Evolutionary conservation across 2,329 filamentous ascomycete genomes (phyloP).

Genomic region (Neopestalotiopsis sp.): DNA sequence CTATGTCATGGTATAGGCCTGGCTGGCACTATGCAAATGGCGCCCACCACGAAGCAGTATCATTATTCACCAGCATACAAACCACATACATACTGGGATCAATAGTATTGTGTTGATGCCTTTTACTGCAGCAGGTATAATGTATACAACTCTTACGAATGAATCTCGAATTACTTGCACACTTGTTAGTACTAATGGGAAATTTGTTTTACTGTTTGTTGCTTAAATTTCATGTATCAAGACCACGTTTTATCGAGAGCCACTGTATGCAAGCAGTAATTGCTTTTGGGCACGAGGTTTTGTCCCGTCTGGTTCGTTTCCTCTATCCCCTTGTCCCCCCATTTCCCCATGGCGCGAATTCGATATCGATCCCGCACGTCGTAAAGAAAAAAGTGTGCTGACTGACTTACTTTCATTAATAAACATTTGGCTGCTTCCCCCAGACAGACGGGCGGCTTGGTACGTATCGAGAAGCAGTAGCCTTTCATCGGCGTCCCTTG

Average conservation of each 20-base stretch:
- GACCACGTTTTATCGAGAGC: conserved; percentile 12
- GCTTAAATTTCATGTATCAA: conserved; percentile 1
- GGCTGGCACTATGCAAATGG: background rate
- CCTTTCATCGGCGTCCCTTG: background rate
- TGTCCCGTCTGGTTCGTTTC: background rate
- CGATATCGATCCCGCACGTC: background rate
- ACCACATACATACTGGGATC: background rate
- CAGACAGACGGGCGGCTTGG: background rate
- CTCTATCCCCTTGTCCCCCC: background rate
- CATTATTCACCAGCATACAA: background rate
- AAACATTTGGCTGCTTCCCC: background rate
- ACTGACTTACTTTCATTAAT: conserved; percentile 8
- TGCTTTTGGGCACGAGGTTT: conserved; percentile 4
- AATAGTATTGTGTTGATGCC: background rate
- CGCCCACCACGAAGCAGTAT: background rate
- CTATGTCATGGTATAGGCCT: conserved; percentile 1
- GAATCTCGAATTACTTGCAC: background rate
- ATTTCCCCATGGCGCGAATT: background rate
- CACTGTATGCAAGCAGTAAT: conserved; percentile 6
- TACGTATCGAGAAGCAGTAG: background rate
- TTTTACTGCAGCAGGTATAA: background rate
- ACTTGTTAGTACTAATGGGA: background rate
- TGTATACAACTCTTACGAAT: background rate
- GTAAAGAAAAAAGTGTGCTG: background rate
- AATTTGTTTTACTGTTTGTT: background rate